Base-by-base conservation (phyloP, 1,284 basidiomycete species). In the Austropuccinia psidii region DNA sequence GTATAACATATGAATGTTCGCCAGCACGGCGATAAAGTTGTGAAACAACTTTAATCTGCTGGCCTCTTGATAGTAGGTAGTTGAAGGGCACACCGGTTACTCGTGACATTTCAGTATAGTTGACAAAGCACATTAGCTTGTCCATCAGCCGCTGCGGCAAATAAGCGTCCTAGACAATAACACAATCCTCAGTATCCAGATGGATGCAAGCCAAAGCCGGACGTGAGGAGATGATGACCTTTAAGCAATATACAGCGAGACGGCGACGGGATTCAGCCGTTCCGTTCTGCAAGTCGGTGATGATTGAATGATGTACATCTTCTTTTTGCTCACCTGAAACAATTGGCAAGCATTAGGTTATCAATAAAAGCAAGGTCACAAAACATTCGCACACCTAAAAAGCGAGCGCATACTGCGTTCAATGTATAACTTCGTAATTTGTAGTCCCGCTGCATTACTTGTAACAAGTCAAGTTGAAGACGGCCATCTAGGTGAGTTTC, bases 41-140 rank as follows among this genome's bases (percentile, higher is more conserved):
- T 0, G 93, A 95, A 70, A 97, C 84, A 55, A 97, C 93, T 79
- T 95, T 96, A 84, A 97, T 95, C 41, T 93, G 95, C 80, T 97
- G 93, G 0, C 93, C 93, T 47, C 93, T 87, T 9, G 91, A 86
- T 7, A 97, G 84, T 1, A 97, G 85, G 80, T 88, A 95, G 79
- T 96, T 96, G 85, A 97, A 97, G 0, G 94, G 93, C n/a, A 97
- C 92, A 15, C 93, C 93, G 0, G 93, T 97, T 3, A 97, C 94
- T 81, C 93, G 89, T 8, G 94, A 86, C 92, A 97, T 93, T 80
- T 97, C 93, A 41, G 87, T 89, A 79, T 95, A 96, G 80, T 97
- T 97, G 80, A 97, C 88, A 78, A 97, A 93, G 77, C 91, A 96
- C 94, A 97, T 96, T 49, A 98, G 84, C 79, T 96, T 96, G 81